phyloP scores from a whole-genome alignment of 768 basidiomycete genomes.

The Agaricus bisporus region DNA sequence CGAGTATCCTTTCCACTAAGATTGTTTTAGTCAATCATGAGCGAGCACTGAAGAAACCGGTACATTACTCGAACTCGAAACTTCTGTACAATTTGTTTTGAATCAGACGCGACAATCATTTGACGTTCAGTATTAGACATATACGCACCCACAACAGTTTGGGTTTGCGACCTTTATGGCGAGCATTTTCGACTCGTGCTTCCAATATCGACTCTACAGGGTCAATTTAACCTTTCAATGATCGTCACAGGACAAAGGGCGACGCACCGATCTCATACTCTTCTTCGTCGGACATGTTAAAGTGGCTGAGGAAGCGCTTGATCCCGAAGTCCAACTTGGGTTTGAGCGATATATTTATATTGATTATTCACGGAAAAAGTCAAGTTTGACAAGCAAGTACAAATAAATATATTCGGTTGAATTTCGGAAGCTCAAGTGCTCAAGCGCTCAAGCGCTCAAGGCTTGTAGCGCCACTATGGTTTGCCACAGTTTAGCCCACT shows the following conservation, averaged over 20 bases:
- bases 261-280: constrained; percentile 67
- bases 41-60: background rate
- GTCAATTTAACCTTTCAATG: background rate
- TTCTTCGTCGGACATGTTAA: constrained; percentile 31
- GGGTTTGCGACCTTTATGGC: constrained; percentile 30
- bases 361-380: no score
- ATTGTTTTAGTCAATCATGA: background rate
- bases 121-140: constrained; percentile 6
- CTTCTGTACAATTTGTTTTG: constrained; percentile 28
- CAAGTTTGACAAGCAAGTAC: background rate
- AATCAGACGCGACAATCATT: constrained; percentile 8
- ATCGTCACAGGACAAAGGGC: background rate
- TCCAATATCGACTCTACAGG: constrained; percentile 43
- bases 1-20: constrained; percentile 58
- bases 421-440: no score
- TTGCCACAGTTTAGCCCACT: no score
- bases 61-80: constrained; percentile 52
- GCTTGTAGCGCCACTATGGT: no score
- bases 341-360: no score
- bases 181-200: constrained; percentile 41
- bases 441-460: no score
- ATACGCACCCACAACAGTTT: constrained; percentile 45
- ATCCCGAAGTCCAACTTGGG: no score
- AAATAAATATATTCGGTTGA: no score
- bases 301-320: no score